phyloP scores from a whole-genome alignment of 176 grass and related monocot species.

The Musa troglodytarum region DNA sequence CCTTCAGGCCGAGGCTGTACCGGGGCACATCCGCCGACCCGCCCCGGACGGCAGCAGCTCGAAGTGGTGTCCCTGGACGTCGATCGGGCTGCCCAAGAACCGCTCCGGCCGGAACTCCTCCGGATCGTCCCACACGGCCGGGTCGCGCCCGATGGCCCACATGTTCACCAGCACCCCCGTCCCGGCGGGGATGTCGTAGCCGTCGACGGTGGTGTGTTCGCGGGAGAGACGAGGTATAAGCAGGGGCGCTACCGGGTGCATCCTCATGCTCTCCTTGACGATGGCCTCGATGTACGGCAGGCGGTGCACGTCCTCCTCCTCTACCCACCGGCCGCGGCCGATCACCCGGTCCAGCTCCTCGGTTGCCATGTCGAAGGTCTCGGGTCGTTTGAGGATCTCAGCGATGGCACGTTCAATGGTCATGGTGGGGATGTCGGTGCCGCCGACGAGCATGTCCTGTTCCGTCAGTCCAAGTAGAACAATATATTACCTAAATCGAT shows the following conservation, averaged over 20 bases:
- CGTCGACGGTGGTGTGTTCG: constrained; percentile 23
- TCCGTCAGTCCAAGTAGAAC: neutral
- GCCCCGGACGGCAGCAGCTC: constrained; percentile 51
- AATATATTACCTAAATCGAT: neutral
- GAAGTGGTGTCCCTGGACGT: constrained; percentile 45
- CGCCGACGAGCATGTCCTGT: neutral
- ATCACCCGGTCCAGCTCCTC: neutral
- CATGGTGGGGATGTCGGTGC: neutral
- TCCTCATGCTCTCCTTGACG: constrained; percentile 4
- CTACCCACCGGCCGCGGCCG: neutral
- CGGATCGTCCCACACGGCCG: constrained; percentile 38
- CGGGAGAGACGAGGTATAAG: neutral
- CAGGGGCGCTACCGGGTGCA: neutral
- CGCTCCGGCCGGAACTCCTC: constrained; percentile 44
- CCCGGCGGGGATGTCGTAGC: constrained; percentile 47
- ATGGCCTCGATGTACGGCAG: constrained; percentile 4
- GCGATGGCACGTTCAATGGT: neutral
- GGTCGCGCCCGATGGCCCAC: constrained; percentile 53
- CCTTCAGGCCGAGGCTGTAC: constrained; percentile 41
- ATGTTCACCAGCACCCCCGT: constrained; percentile 44
- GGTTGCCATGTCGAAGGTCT: neutral
- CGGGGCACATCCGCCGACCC: constrained; percentile 61
- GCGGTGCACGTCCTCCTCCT: neutral
- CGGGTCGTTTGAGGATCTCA: neutral
- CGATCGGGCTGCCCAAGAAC: constrained; percentile 31